Evolutionary conservation across 345 rosid species (phyloP), one percentile per base, ranked within the genome.

Genomic region (Passiflora organensis): DNA sequence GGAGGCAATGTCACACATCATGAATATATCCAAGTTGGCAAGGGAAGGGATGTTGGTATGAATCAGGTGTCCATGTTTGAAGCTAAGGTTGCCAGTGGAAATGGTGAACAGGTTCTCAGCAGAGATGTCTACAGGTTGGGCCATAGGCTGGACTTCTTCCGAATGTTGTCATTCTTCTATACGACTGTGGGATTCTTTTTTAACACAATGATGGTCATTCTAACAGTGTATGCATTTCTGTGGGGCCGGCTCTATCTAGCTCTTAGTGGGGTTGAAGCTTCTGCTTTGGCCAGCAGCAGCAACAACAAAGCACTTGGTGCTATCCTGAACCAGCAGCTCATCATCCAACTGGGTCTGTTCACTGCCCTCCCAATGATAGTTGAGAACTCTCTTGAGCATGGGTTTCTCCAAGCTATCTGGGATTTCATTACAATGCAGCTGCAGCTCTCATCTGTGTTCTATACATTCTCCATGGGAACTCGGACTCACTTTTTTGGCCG

Each of bases 51-150:
- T 81, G 99, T 93, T 57, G 99, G 99, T 25, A 57, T 93, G 60
- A 93, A 93, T 74, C 99, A 93, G 70, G 72, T 93, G 42, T 86
- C 99, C 37, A 93, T 93, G 99, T 93, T 93, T 66, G 96, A 93
- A 68, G 99, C 91, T 52, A 93, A 93, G 80, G 96, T 93, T 69
- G 91, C 99, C 18, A 93, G 99, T 76, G 99, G 99, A 66, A 93
- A 93, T 51, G 99, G 99, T 1, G 99, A 93, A 79, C 99, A 93
- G 63, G 83, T 77, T 65, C 86, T 93, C 55, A 89, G 99, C 83
- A 84, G 99, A 69, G 99, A 91, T 65, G 96, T 91, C 50, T 91
- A 91, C 73, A 66, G 99, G 64, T 70, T 91, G 77, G 99, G 99
- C 58, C 99, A 93, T 67, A 80, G 99, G 69, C 74, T 93, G 68